Base-by-base conservation (phyloP, 1,284 basidiomycete genomes). In the Sanghuangporus sanghuang region DNA sequence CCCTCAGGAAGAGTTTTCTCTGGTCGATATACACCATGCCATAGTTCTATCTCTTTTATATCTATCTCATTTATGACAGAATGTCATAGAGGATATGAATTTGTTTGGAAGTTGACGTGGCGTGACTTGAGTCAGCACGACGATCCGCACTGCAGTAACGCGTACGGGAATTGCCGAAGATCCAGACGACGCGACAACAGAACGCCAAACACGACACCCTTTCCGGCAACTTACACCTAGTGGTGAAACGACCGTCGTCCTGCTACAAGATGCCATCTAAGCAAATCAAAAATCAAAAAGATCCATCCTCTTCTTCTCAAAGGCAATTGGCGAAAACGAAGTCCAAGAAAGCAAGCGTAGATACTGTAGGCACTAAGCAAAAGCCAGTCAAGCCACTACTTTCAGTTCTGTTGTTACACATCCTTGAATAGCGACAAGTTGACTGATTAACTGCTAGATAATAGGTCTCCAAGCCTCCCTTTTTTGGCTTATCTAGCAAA, bases 371-470 rank as follows among this genome's bases (percentile, higher is more conserved):
- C 39, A 32, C 38, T n/a, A 59, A 60, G 18, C 35, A 60, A 49
- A 83, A 77, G 66, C 71, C 75, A 50, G 70, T 81, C 42, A 77
- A 82, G 62, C 80, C 81, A 16, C 71, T 85, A 49, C 78, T 78
- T 57, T 81, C 80, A 61, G 79, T 82, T 59, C 67, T 69, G 80
- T 62, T 62, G 7, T 27, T 49, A 39, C 38, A 23, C 39, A 63
- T 61, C 57, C 59, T 57, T 35, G 69, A 36, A 58, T 48, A 40
- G 53, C 21, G 21, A 16, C 46, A n/a, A 54, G 50, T 32, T 61
- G 38, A 35, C 56, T 54, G 53, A 64, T 58, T 35, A 40, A 35
- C 53, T 32, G 61, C 54, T 62, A 35, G 62, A 49, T 49, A 67
- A 61, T 64, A 80, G 76, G 72, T 78, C 55, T 66, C 73, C 4